Conservation (phyloP, 805 yeast genomes). For the Lachancea waltii region DNA sequence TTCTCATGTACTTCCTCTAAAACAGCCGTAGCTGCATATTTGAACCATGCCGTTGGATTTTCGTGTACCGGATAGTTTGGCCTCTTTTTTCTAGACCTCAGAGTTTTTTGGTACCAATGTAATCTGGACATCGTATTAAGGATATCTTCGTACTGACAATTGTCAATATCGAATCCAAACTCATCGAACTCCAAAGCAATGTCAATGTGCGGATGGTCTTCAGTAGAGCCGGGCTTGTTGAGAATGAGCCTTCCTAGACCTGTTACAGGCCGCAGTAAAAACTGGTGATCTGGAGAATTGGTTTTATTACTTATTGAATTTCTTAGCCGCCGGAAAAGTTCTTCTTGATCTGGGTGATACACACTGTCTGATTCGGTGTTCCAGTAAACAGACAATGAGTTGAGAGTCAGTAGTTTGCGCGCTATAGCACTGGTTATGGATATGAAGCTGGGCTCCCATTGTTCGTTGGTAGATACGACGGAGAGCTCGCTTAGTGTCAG, state of each 20-base stretch:
- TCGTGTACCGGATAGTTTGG: conserved; percentile 51
- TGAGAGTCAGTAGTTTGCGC: conserved; percentile 68
- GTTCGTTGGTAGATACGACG: conserved; percentile 80
- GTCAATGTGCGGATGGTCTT: conserved; percentile 57
- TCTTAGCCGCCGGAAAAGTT: conserved; percentile 44
- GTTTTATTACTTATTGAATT: conserved; percentile 36
- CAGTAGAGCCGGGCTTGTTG: conserved; percentile 72
- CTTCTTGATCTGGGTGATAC: conserved; percentile 41
- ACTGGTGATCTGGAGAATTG: conserved; percentile 39
- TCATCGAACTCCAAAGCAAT: conserved; percentile 80
- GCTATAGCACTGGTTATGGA: conserved; percentile 61
- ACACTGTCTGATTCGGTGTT: conserved; percentile 57
- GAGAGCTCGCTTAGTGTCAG: conserved; percentile 77
- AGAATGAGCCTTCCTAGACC: conserved; percentile 80
- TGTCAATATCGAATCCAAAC: conserved; percentile 78
- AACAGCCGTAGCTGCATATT: conserved; percentile 72
- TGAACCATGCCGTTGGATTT: conserved; percentile 75
- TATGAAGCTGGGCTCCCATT: conserved; percentile 82
- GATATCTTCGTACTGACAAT: conserved; percentile 76
- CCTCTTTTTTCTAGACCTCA: conserved; percentile 62
- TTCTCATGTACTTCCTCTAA: conserved; percentile 73
- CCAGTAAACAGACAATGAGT: conserved; percentile 76
- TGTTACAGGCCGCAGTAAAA: conserved; percentile 75
- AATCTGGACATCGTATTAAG: conserved; percentile 76
- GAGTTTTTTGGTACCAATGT: conserved; percentile 70